Evolutionary conservation across 176 grass and related monocot species (phyloP).

Genomic region (Pontederia paniculata): DNA sequence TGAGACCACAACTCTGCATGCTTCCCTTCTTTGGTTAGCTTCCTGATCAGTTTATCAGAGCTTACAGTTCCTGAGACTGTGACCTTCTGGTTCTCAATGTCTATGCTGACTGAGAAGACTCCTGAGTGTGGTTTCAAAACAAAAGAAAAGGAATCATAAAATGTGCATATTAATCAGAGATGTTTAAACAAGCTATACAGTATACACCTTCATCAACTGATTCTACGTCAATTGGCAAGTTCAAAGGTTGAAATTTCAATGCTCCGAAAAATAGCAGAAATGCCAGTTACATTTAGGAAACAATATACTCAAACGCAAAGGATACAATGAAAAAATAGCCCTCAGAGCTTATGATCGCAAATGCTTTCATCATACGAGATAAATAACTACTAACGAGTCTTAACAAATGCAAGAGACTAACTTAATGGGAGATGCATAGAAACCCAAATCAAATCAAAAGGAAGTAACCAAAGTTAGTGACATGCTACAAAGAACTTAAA

Average conservation of each 20-base stretch:
- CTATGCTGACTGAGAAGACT: slow-evolving; percentile 70
- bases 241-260: no score
- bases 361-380: no score
- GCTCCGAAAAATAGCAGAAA: no score
- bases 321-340: no score
- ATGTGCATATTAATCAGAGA: background rate
- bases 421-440: no score
- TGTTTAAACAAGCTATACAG: background rate
- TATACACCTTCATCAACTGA: background rate
- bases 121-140: slow-evolving; percentile 35
- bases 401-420: no score
- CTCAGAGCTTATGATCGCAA: no score
- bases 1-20: slow-evolving; percentile 75
- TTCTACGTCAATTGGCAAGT: no score
- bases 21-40: slow-evolving; percentile 76
- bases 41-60: slow-evolving; percentile 60
- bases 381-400: no score
- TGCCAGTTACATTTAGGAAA: no score
- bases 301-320: no score
- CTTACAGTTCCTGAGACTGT: slow-evolving; percentile 61
- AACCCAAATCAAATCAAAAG: no score
- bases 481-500: background rate
- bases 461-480: background rate
- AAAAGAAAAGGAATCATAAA: background rate
- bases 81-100: slow-evolving; percentile 86